A percentile compares a stretch with the other conserved stretches of the same genome.
phyloP scores from a whole-genome alignment of 1,284 basidiomycete genomes.

The Cutaneotrichosporon cyanovorans region DNA sequence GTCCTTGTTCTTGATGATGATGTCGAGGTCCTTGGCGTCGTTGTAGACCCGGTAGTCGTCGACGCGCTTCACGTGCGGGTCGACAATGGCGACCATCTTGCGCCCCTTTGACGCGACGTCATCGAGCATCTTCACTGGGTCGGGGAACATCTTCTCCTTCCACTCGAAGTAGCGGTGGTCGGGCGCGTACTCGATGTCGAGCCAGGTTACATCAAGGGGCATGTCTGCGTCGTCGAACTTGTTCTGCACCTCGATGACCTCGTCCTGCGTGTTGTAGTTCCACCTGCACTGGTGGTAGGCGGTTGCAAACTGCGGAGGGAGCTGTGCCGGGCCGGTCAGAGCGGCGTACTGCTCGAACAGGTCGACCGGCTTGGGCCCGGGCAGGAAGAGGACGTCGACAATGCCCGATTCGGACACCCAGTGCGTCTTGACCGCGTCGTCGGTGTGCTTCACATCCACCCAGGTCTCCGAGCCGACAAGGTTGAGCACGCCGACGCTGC shows the following conservation, averaged over 20 bases:
- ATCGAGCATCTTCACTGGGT: constrained; percentile 86
- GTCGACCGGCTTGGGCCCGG: constrained; percentile 72
- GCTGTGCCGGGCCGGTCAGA: constrained; percentile 74
- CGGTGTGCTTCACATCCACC: constrained; percentile 74
- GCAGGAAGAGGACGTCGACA: constrained; percentile 86
- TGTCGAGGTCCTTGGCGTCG: constrained; percentile 67
- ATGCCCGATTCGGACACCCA: constrained; percentile 98
- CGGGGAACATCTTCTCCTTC: constrained; percentile 85
- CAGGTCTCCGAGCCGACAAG: constrained; percentile 90
- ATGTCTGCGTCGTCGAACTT: constrained; percentile 89
- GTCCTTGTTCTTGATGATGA: constrained; percentile 77
- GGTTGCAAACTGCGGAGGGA: constrained; percentile 85
- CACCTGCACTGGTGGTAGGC: constrained; percentile 97
- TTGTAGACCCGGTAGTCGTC: constrained; percentile 76
- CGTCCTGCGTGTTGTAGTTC: constrained; percentile 92
- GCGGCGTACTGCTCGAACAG: constrained; percentile 78
- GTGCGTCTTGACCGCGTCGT: constrained; percentile 66
- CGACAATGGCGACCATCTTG: constrained; percentile 97
- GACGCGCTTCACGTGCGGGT: constrained; percentile 88
- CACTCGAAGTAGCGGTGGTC: constrained; percentile 98
- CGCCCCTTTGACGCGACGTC: constrained; percentile 76
- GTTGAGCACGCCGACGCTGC: constrained; percentile 85
- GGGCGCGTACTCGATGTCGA: constrained; percentile 93
- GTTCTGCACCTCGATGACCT: constrained; percentile 77
- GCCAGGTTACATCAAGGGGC: constrained; percentile 95